Conservation (phyloP, 176 grass and related monocot genomes). For the Raddia guianensis region DNA sequence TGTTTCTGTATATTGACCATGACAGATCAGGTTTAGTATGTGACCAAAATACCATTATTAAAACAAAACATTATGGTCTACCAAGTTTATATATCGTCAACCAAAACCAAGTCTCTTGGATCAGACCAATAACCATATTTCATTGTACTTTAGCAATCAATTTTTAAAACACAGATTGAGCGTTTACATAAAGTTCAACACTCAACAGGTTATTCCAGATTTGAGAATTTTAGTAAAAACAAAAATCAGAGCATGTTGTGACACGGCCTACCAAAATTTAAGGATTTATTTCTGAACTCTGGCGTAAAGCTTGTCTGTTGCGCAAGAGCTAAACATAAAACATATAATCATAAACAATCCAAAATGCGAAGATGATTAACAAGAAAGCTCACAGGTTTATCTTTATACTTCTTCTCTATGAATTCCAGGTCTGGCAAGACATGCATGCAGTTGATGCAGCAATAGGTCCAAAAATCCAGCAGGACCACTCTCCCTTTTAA, state of each 20-base stretch:
- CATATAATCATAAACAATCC: constrained; percentile 3
- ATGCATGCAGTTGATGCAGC: constrained; percentile 99
- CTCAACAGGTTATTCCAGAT: constrained; percentile 14
- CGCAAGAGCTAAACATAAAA: constrained; percentile 38
- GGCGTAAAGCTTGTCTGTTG: background rate
- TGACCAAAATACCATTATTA: constrained; percentile 23
- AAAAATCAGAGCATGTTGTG: background rate
- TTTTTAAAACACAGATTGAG: background rate
- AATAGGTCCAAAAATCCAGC: constrained; percentile 99
- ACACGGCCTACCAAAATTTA: too few species aligned
- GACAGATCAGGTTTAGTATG: constrained; percentile 3
- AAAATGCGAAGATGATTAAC: constrained; percentile 31
- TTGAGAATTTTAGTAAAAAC: constrained; percentile 18
- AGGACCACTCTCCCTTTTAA: constrained; percentile 90
- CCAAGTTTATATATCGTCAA: constrained; percentile 1
- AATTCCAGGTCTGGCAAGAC: constrained; percentile 92
- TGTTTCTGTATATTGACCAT: constrained; percentile 10
- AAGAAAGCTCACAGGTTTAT: constrained; percentile 75
- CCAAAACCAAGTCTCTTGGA: background rate
- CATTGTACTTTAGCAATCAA: constrained; percentile 12
- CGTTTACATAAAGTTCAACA: constrained; percentile 25
- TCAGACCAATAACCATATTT: too few species aligned
- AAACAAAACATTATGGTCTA: background rate
- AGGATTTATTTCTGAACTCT: constrained; percentile 29
- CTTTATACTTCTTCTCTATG: constrained; percentile 83